A percentile compares a stretch with the other conserved stretches of the same genome.
Evolutionary conservation across 2,329 filamentous ascomycete genomes (phyloP).

Genomic region (Penicillium occitanis): DNA sequence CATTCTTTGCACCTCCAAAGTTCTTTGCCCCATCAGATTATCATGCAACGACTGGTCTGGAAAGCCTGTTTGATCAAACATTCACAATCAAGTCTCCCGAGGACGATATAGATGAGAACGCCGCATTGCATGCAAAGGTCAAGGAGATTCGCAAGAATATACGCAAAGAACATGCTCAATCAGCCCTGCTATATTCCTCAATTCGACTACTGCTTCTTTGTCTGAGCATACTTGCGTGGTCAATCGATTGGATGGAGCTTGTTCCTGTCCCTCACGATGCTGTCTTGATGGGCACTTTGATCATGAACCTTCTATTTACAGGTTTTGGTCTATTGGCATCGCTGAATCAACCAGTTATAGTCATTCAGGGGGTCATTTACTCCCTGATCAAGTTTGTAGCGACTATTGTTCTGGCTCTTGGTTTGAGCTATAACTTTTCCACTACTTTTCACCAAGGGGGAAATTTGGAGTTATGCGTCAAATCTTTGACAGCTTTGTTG

Average conservation of each 20-base stretch:
- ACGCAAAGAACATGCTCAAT: not conserved
- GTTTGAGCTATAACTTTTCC: conserved; percentile 18
- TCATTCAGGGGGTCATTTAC: conserved; percentile 1
- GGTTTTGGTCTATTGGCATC: conserved; percentile 18
- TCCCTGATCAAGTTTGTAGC: conserved; percentile 17
- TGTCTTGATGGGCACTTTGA: conserved; percentile 14
- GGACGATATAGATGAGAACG: conserved; percentile 27
- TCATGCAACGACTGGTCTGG: conserved; percentile 46
- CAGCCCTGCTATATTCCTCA: not conserved
- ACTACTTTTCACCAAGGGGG: conserved; percentile 27
- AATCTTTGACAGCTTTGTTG: conserved; percentile 42
- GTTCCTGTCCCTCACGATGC: conserved; percentile 12
- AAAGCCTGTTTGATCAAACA: conserved; percentile 47
- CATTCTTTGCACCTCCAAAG: conserved; percentile 45
- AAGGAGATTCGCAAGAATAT: not conserved
- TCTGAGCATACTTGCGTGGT: conserved; percentile 14
- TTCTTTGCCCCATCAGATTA: conserved; percentile 48
- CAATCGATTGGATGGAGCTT: conserved; percentile 12
- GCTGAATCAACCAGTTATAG: conserved; percentile 11
- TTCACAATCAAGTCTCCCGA: conserved; percentile 42
- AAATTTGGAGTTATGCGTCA: conserved; percentile 42
- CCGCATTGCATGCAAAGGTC: conserved; percentile 19
- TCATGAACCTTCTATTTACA: conserved; percentile 15
- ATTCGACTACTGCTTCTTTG: conserved; percentile 12
- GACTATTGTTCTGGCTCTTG: conserved; percentile 17